A percentile compares a stretch with the other conserved stretches of the same genome.
These are phyloP conservation scores for Fennellomyces sp. DNA, from an alignment of 371 early-diverging fungal species.

Conservation along the genomic window DNA sequence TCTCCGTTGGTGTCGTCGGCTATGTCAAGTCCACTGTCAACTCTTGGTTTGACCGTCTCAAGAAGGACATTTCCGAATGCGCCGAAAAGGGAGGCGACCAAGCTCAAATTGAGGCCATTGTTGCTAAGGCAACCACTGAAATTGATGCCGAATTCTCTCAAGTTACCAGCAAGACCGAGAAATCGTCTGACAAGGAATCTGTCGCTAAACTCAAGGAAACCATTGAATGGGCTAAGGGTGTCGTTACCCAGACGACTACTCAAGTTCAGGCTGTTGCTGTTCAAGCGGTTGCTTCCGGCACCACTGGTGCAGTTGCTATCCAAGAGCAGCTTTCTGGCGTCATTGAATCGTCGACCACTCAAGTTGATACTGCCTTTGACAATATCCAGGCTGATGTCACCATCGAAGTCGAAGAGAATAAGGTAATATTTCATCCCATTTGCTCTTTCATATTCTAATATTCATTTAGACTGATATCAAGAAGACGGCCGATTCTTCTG, in stretches of 20 bases:
- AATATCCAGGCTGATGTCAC: neutral
- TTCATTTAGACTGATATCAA: conserved; percentile 5
- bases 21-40: conserved; percentile 28
- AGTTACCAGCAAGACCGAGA: neutral
- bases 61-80: conserved; percentile 29
- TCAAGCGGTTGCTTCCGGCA: neutral
- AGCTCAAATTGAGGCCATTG: conserved; percentile 36
- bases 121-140: conserved; percentile 22
- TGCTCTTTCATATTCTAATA: neutral
- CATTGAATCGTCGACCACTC: conserved; percentile 23
- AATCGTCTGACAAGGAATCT: neutral
- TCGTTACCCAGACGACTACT: conserved; percentile 4
- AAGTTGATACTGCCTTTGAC: conserved; percentile 24
- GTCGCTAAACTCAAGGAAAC: conserved; percentile 6
- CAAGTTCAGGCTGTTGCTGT: conserved; percentile 15
- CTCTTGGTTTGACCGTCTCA: conserved; percentile 32
- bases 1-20: conserved; percentile 17
- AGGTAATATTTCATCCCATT: neutral
- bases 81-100: conserved; percentile 33
- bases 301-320: neutral
- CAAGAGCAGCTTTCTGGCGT: conserved; percentile 26
- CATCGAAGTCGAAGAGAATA: conserved; percentile 3
- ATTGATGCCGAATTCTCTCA: neutral
- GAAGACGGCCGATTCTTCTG: neutral
- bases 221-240: conserved; percentile 14